These are phyloP conservation scores for Moringa oleifera DNA, from an alignment of 345 rosid genomes.

Conservation along the genomic window DNA sequence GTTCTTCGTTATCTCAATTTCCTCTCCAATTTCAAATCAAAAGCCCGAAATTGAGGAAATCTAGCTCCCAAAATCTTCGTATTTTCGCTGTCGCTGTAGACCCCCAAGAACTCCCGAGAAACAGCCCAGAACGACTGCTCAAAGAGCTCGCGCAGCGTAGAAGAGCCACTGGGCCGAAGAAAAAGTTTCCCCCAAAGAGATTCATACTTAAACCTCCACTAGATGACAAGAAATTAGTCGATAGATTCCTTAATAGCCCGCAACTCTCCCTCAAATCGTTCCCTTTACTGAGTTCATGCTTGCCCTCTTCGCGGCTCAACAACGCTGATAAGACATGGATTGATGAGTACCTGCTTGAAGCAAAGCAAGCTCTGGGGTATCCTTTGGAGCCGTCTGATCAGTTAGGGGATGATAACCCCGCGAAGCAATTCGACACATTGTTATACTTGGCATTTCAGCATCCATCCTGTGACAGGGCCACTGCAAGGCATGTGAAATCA, in stretches of 20 bases:
- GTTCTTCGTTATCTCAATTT: constrained; percentile 51
- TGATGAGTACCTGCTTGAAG: constrained; percentile 83
- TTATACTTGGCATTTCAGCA: constrained; percentile 89
- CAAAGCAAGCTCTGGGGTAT: constrained; percentile 91
- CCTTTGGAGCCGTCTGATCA: constrained; percentile 61
- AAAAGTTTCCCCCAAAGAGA: constrained; percentile 58
- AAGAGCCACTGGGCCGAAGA: constrained; percentile 54
- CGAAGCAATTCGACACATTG: constrained; percentile 84
- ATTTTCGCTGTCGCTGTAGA: constrained; percentile 51
- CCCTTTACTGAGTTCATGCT: constrained; percentile 79
- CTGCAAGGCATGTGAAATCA: constrained; percentile 71
- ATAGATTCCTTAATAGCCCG: constrained; percentile 79
- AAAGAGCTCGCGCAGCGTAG: constrained; percentile 92
- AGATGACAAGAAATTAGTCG: constrained; percentile 72
- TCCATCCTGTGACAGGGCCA: constrained; percentile 77
- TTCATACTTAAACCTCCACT: constrained; percentile 80
- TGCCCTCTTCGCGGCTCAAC: constrained; percentile 80
- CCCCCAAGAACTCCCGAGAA: constrained; percentile 56
- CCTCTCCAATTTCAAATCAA: constrained; percentile 32
- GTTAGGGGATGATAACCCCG: constrained; percentile 80
- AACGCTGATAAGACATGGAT: constrained; percentile 86
- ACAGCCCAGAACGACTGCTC: constrained; percentile 85
- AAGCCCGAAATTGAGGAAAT: constrained; percentile 21
- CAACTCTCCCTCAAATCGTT: constrained; percentile 84
- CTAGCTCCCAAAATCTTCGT: constrained; percentile 31